Percentiles rank a stretch among this genome's conserved stretches.
phyloP scores from a whole-genome alignment of 2,329 filamentous ascomycete species.

The Albifimbria verrucaria region DNA sequence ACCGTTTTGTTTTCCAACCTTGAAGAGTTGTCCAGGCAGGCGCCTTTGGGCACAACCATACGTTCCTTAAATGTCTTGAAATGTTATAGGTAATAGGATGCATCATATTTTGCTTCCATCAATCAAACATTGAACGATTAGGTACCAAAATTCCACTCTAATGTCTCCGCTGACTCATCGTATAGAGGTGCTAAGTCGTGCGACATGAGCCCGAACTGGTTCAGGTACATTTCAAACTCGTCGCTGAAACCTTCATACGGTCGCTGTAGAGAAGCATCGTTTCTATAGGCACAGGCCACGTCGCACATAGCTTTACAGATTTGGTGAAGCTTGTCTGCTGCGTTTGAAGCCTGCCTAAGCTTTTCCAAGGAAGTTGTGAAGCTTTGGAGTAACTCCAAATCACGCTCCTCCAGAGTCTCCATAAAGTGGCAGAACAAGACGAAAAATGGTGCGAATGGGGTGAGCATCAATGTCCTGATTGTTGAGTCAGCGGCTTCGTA shows the following conservation, averaged over 20 bases:
- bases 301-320: constrained; percentile 53
- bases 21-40: neutral
- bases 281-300: constrained; percentile 52
- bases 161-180: neutral
- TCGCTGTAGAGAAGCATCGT: constrained; percentile 41
- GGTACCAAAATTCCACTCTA: neutral
- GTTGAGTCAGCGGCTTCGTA: neutral
- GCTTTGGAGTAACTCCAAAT: constrained; percentile 45
- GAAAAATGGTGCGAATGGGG: constrained; percentile 49
- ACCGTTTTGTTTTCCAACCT: neutral
- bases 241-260: constrained; percentile 35
- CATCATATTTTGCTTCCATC: neutral
- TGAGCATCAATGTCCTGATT: constrained; percentile 39
- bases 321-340: constrained; percentile 49
- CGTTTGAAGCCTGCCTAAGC: constrained; percentile 43
- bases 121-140: neutral
- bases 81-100: neutral
- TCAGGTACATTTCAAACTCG: constrained; percentile 55
- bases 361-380: constrained; percentile 50
- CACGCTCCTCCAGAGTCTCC: constrained; percentile 40
- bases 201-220: constrained; percentile 10
- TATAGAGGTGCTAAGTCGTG: neutral
- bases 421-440: constrained; percentile 46
- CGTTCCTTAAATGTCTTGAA: neutral
- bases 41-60: neutral